phyloP scores from a whole-genome alignment of 805 yeast species.

The Cyberlindnera mycetangii region DNA sequence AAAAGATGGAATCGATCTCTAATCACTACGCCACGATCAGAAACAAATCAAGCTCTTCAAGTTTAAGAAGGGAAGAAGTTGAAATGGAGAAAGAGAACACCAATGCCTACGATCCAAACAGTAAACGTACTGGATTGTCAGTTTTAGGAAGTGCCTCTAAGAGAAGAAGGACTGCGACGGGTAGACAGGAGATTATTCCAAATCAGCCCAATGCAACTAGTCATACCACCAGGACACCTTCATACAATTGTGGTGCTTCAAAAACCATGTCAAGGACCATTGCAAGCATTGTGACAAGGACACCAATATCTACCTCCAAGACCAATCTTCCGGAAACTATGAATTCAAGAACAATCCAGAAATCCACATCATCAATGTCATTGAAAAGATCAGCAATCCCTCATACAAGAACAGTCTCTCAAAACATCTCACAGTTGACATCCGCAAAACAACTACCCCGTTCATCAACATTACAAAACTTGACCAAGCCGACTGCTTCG shows the following conservation, averaged over 20 bases:
- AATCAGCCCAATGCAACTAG: background rate
- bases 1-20: slow-evolving; percentile 33
- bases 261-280: too few relatives aligned
- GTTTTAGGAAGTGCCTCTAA: slow-evolving; percentile 19
- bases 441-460: slow-evolving; percentile 17
- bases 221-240: background rate
- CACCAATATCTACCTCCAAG: slow-evolving; percentile 15
- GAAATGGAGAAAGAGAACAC: slow-evolving; percentile 26
- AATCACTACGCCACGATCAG: slow-evolving; percentile 31
- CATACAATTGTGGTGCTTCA: background rate
- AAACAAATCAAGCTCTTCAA: slow-evolving; percentile 2
- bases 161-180: slow-evolving; percentile 25
- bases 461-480: slow-evolving; percentile 20
- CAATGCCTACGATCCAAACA: slow-evolving; percentile 24
- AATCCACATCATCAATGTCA: slow-evolving; percentile 8
- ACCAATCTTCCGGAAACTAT: background rate
- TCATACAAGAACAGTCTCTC: slow-evolving; percentile 12
- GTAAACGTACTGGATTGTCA: slow-evolving; percentile 21
- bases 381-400: slow-evolving; percentile 8
- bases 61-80: slow-evolving; percentile 12
- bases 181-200: slow-evolving; percentile 13
- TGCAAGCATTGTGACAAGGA: too few relatives aligned
- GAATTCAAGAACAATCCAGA: slow-evolving; percentile 1
- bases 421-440: slow-evolving; percentile 16
- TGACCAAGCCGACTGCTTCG: slow-evolving; percentile 24